phyloP scores from a whole-genome alignment of 495 filamentous ascomycete genomes.

The Aspergillus avenaceus region DNA sequence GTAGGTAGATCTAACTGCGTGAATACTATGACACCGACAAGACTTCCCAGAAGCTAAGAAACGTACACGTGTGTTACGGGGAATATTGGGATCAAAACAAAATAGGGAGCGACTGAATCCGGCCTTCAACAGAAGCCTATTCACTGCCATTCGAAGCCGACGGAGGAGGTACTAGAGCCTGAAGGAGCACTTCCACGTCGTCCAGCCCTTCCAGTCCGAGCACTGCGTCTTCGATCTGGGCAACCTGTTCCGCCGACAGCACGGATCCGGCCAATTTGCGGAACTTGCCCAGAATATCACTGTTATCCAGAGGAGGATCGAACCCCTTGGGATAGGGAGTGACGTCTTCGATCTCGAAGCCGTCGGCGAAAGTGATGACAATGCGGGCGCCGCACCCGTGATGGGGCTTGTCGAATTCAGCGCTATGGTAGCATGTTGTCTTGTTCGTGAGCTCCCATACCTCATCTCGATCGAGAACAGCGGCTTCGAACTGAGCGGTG shows the following conservation, averaged over 20 bases:
- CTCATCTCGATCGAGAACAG: slow-evolving; percentile 31
- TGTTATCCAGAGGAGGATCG: neutral
- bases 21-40: too few relatives aligned
- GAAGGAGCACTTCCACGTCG: too few relatives aligned
- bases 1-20: too few relatives aligned
- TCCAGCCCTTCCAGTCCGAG: neutral
- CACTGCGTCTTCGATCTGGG: neutral
- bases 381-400: neutral
- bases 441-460: slow-evolving; percentile 35
- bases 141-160: too few relatives aligned
- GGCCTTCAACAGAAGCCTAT: too few relatives aligned
- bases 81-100: too few relatives aligned
- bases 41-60: too few relatives aligned
- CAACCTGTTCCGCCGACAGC: neutral
- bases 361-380: neutral
- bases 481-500: slow-evolving; percentile 25
- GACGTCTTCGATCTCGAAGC: neutral
- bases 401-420: slow-evolving; percentile 6
- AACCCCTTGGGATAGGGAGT: neutral
- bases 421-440: slow-evolving; percentile 28
- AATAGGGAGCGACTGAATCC: too few relatives aligned
- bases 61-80: too few relatives aligned
- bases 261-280: neutral
- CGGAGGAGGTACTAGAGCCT: too few relatives aligned
- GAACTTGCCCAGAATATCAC: neutral